Evolutionary conservation across 2,329 filamentous ascomycete genomes (phyloP), one percentile per base, ranked within the genome.

Genomic region (Aspergillus novoparasiticus): DNA sequence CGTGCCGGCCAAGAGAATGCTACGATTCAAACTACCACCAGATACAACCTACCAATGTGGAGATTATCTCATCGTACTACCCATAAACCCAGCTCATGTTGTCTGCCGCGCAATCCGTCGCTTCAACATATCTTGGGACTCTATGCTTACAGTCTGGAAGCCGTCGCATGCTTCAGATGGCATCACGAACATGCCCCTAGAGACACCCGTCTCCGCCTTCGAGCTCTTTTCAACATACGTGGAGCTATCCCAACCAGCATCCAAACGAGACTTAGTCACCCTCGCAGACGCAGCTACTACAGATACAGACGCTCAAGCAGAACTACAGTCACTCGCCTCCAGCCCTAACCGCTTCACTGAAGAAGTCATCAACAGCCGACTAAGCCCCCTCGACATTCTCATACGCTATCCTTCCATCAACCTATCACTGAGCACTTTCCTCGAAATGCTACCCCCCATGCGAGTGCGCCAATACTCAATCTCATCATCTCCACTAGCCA

Each of bases 401-500:
- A 88, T 92, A 71, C 81, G 84, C 12, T 89, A 88, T 72, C 82
- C 85, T 0, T 77, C 81, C 0, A 81, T 91, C 36, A 77, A 84
- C 3, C 76, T 94, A 0, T 83, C 90, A 0, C 84, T 95, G 28
- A 84, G 84, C 4, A 79, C 86, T 21, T 94, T 90, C 79, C 82
- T 95, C 9, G 82, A 84, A 39, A 89, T 93, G 83, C 84, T 93
- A 0, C 90, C 90, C 1, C 89, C 91, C 0, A 91, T 95, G 88
- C 87, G 90, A 32, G 84, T 91, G 45, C 85, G 90, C n/a, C 89
- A 92, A 75, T 93, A 93, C 80, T 91, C 88, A 36, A 92, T 94
- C 71, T 93, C 90, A 0, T 93, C 90, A 0, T 92, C 90, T 0
- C 89, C 90, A 0, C 81, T 92, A 0, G 81, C 80, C 65, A 83